These are phyloP conservation scores for Hymenoscyphus infarciens DNA, from an alignment of 2,329 filamentous ascomycete genomes.

Conservation along the genomic window DNA sequence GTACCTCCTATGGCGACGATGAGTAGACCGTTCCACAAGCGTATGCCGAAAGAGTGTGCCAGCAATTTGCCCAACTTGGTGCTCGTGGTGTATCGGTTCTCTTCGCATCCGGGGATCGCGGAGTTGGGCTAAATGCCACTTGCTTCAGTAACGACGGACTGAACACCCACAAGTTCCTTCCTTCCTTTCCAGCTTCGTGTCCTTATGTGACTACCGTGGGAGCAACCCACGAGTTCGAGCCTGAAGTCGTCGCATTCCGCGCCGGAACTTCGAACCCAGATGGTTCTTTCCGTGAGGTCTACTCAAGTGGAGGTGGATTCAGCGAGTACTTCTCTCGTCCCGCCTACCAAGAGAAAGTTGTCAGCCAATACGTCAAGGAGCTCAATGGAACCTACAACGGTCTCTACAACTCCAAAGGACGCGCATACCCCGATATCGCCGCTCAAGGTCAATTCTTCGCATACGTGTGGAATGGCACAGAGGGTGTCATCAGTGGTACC, in stretches of 20 bases:
- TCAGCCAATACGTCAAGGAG: constrained; percentile 26
- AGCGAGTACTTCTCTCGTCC: constrained; percentile 46
- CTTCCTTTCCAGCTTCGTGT: constrained; percentile 49
- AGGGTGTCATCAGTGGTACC: constrained; percentile 43
- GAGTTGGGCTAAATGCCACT: constrained; percentile 40
- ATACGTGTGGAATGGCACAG: constrained; percentile 34
- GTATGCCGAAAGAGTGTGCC: constrained; percentile 53
- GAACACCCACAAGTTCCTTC: constrained; percentile 49
- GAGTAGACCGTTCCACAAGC: constrained; percentile 42
- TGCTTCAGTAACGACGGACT: constrained; percentile 50
- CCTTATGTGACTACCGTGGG: constrained; percentile 32
- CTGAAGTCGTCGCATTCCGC: constrained; percentile 38
- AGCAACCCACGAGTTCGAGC: constrained; percentile 25
- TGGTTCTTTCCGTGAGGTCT: constrained; percentile 35
- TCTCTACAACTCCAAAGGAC: constrained; percentile 37
- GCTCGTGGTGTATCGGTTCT: constrained; percentile 50
- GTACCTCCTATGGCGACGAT: constrained; percentile 56
- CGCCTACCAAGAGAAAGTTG: constrained; percentile 41
- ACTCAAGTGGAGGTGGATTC: constrained; percentile 47
- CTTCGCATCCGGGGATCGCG: constrained; percentile 49
- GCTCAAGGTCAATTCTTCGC: constrained; percentile 55
- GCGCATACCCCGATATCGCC: constrained; percentile 44
- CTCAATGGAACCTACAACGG: constrained; percentile 29
- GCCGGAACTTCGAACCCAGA: constrained; percentile 19
- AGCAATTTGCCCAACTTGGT: constrained; percentile 49